Evolutionary conservation across 306 rosid genomes (phyloP), one percentile per base, ranked within the genome.

Genomic region (Rubus idaeus): DNA sequence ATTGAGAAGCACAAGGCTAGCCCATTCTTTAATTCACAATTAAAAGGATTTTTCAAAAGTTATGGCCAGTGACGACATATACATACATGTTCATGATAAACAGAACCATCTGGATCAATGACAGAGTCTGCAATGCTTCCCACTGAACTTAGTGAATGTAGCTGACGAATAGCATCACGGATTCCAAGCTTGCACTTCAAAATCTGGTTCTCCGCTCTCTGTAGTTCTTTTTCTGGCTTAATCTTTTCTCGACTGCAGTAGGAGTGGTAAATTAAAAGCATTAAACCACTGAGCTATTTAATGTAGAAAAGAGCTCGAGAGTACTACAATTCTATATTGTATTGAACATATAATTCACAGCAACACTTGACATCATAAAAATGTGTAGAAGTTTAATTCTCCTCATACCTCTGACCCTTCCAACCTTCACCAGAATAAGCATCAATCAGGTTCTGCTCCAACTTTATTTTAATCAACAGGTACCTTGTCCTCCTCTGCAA

Each of bases 361-460:
- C 11, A 57, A 17, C 42, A 53, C 21, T 45, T 65, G 70, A 26
- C 66, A 41, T 56, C 17, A 41, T 55, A 40, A 56, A 44, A 55
- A 73, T 20, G 46, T 6, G 40, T 8, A 4, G 3, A 56, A 56
- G 30, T 39, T 8, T 16, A 35, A 51, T 56, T 55, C 70, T 60
- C 73, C 37, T 58, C 56, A 30, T 87, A 93, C 98, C 98, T 93
- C 78, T 93, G 96, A 73, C 98, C 98, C 79, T 91, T 93, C 98
- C 98, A 91, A 78, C 98, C 97, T 84, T 93, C 98, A 63, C 87
- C 92, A 76, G 97, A 84, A 87, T 93, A 93, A 74, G 98, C 97
- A 86, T 93, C 98, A 70, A 93, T 90, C 49, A 93, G 97, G 91
- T 89, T 89, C 89, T 93, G 98, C 88, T 93, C 98, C 74, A 86